Percentiles rank a stretch among this genome's conserved stretches.
phyloP scores from a whole-genome alignment of 208 protist genomes.

The Porcisia deanei region DNA sequence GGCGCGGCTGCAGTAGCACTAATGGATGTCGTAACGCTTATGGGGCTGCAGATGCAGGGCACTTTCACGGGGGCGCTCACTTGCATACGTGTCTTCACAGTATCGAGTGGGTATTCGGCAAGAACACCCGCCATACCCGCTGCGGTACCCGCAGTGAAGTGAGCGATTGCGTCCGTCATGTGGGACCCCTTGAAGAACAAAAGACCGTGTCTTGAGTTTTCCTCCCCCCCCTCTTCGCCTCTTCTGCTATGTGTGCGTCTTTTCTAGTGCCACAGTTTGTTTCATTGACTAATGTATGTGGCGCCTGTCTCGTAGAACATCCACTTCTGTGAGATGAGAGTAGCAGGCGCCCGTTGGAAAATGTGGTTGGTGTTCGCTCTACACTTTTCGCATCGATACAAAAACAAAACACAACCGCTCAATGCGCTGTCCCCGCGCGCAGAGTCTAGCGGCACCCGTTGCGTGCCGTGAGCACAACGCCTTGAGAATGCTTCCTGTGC shows the following conservation, averaged over 20 bases:
- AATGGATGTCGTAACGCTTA: too few relatives aligned
- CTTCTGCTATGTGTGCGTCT: background rate
- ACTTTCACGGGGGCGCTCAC: constrained; percentile 12
- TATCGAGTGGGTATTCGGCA: constrained; percentile 88
- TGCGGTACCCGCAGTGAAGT: constrained; percentile 59
- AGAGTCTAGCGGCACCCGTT: background rate
- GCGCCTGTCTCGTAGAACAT: background rate
- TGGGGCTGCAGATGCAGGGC: background rate
- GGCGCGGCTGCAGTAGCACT: background rate
- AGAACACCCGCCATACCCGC: constrained; percentile 64
- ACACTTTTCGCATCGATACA: background rate
- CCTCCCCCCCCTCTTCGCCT: too few relatives aligned
- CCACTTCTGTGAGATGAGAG: background rate
- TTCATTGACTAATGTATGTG: background rate
- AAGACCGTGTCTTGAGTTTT: background rate
- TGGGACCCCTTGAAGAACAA: background rate
- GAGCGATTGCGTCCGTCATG: constrained; percentile 23
- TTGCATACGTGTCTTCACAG: constrained; percentile 83
- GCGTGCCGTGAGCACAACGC: too few relatives aligned
- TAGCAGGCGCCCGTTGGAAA: background rate
- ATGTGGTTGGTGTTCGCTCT: background rate
- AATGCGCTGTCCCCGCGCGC: background rate
- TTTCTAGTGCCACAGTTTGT: background rate
- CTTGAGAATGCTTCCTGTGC: too few relatives aligned
- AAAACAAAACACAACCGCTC: background rate